These are phyloP conservation scores for Cercospora zeae-maydis DNA, from an alignment of 2,329 filamentous ascomycete species.

Conservation along the genomic window DNA sequence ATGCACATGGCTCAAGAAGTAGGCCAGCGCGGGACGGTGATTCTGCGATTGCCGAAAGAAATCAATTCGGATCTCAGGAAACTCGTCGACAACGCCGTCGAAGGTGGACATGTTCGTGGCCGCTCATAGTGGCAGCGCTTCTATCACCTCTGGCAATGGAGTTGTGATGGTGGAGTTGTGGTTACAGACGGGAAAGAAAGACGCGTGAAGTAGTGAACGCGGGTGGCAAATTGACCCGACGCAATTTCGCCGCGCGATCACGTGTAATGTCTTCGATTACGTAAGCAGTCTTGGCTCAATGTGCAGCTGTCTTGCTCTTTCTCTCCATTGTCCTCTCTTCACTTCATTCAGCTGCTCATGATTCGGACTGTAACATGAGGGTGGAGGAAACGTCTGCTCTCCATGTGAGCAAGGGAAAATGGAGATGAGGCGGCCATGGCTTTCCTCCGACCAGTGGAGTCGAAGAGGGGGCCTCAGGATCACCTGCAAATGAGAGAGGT, in stretches of 20 bases:
- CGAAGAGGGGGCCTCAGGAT: no score
- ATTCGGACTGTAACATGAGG: no score
- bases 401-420: no score
- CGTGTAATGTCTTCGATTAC: neutral
- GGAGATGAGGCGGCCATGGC: no score
- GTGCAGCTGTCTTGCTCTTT: no score
- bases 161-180: neutral
- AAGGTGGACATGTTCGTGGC: constrained; percentile 68
- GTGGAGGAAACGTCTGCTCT: no score
- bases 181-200: neutral
- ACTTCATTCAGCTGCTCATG: no score
- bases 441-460: no score
- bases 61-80: constrained; percentile 78
- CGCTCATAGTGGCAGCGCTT: constrained; percentile 11
- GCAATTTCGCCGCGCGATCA: neutral
- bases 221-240: neutral
- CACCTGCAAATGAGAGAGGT: no score
- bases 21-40: constrained; percentile 65
- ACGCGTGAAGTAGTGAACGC: neutral
- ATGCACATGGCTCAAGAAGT: constrained; percentile 89
- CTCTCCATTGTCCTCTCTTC: no score
- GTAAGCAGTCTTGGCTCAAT: neutral
- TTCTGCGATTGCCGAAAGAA: constrained; percentile 62
- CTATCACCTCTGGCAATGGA: neutral
- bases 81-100: constrained; percentile 67